Evolutionary conservation across 192 early-diverging fungal species (phyloP), one percentile per base, ranked within the genome.

Genomic region (Coemansia sp.): DNA sequence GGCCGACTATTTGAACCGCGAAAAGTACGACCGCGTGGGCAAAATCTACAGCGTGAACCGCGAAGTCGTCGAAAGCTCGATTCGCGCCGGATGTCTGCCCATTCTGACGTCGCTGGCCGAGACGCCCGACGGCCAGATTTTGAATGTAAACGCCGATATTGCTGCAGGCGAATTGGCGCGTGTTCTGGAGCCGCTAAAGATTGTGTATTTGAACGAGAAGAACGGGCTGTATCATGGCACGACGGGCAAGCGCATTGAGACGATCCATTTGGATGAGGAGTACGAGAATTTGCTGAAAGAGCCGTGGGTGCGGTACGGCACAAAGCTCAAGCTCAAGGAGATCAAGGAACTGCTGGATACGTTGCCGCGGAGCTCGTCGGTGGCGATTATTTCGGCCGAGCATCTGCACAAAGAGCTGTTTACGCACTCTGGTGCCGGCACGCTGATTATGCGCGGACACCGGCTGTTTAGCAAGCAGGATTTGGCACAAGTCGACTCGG

Each of bases 401-500:
- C 93, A 99, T 64, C 82, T 99, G 38, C 97, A 98, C 83, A 99
- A 99, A 84, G 97, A 99, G 79, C 83, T 99, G 50, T 99, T 99
- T 62, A 99, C 97, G 34, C 93, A 98, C 75, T 87, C 85, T 60
- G 96, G 97, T n/a, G 91, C 97, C 5, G 96, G 95, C 24, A 99
- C 97, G 5, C 83, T 99, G 52, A 94, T 99, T 46, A 92, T 95
- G 57, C 92, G 97, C 37, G 97, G 95, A 26, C 89, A 98, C 86
- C 86, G 89, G 59, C 79, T 99, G 34, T 90, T 89, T 64, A 86
- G 86, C 58, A 84, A 87, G 71, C 71, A 84, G 60, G 82, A 77
- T 18, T 70, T 93, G 56, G 82, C 84, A 3, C 75, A 88, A 11
- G 66, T 91, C 3, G 93, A 99, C 77, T 72, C 86, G 59, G 90